phyloP scores from a whole-genome alignment of 148 eudicot species.

The Nepenthes mirabilis region DNA sequence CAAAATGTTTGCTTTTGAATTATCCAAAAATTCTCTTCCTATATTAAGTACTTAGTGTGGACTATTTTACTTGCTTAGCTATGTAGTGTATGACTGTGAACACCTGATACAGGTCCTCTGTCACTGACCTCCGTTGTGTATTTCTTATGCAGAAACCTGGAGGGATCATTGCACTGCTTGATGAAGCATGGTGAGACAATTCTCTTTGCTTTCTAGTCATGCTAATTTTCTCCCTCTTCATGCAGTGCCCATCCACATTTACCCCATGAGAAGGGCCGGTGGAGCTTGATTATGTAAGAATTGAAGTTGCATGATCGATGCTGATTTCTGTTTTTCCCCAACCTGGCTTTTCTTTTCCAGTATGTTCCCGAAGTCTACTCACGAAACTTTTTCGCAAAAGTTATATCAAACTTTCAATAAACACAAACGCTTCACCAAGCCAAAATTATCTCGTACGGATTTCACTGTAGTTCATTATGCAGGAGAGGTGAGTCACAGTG shows the following conservation, averaged over 20 bases:
- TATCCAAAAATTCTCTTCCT: no score
- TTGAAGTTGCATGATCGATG: neutral
- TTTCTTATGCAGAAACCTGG: slow-evolving; percentile 88
- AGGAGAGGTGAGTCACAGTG: slow-evolving; percentile 59
- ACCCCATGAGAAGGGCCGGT: neutral
- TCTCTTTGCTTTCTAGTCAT: neutral
- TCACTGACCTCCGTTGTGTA: neutral
- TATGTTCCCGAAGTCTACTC: slow-evolving; percentile 98
- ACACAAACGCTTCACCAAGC: slow-evolving; percentile 88
- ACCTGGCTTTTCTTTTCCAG: slow-evolving; percentile 31
- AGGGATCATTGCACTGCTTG: slow-evolving; percentile 90
- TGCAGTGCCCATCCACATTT: neutral
- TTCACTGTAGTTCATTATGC: slow-evolving; percentile 95
- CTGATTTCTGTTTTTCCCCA: neutral
- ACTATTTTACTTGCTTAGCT: no score
- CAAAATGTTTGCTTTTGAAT: no score
- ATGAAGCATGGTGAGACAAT: slow-evolving; percentile 85
- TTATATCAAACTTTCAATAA: slow-evolving; percentile 82
- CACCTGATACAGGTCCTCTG: neutral
- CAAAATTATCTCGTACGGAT: slow-evolving; percentile 88
- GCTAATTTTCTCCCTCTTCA: neutral
- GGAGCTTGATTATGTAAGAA: neutral
- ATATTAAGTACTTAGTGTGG: no score
- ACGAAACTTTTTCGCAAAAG: slow-evolving; percentile 90
- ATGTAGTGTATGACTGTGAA: neutral